Conservation (phyloP, 1,139 yeast genomes). For the Geotrichum fermentans region DNA sequence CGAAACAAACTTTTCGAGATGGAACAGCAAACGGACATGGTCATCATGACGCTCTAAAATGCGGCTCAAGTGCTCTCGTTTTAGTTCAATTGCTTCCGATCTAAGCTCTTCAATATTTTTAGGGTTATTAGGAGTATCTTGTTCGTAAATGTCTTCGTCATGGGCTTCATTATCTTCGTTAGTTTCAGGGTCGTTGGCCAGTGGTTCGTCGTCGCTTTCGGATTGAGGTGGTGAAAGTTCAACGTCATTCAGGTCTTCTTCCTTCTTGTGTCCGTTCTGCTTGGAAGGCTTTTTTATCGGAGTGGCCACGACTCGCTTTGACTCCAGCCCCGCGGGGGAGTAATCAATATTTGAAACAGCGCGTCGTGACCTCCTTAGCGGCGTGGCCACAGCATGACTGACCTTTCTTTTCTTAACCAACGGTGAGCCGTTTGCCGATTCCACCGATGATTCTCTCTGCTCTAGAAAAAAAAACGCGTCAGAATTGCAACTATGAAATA, state of each 20-base stretch:
- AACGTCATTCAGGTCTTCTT: not conserved
- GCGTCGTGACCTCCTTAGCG: conserved; percentile 18
- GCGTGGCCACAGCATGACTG: not conserved
- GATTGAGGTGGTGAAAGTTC: not conserved
- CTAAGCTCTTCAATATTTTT: conserved; percentile 10
- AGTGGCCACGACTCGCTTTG: not conserved
- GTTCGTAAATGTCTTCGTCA: not conserved
- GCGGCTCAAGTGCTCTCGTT: conserved; percentile 26
- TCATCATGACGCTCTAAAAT: conserved; percentile 46
- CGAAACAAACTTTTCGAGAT: conserved; percentile 55
- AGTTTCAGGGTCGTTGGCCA: not conserved
- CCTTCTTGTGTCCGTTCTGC: conserved; percentile 1
- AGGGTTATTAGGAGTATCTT: not conserved
- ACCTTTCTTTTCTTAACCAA: conserved; percentile 5
- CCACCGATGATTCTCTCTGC: conserved; percentile 4
- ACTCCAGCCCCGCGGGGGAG: conserved; percentile 14
- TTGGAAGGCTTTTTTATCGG: not conserved
- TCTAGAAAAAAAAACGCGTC: conserved; percentile 8
- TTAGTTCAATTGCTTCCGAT: conserved; percentile 10
- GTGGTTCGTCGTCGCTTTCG: not conserved
- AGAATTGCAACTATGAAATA: not conserved
- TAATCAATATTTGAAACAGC: conserved; percentile 13
- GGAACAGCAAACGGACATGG: conserved; percentile 49
- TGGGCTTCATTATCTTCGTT: not conserved
- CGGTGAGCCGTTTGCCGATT: not conserved